Conservation (phyloP, 768 basidiomycete genomes). For the Termitomyces sp. region DNA sequence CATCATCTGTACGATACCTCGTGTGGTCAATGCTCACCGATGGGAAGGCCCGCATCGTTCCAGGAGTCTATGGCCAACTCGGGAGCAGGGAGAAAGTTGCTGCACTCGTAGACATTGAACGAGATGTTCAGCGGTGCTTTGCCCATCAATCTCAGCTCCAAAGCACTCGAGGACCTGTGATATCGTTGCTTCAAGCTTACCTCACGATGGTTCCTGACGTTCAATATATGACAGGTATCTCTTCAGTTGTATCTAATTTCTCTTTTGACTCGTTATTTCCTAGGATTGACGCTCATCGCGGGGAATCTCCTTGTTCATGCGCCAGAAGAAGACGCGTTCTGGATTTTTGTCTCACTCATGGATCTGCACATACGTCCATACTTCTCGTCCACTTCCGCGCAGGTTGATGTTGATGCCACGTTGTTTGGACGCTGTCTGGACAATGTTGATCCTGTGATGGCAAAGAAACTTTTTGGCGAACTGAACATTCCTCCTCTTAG, state of each 20-base stretch:
- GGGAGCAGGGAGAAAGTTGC: slow-evolving; percentile 48
- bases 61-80: slow-evolving; percentile 63
- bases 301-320: slow-evolving; percentile 69
- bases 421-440: slow-evolving; percentile 72
- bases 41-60: slow-evolving; percentile 63
- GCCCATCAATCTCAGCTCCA: slow-evolving; percentile 53
- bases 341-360: slow-evolving; percentile 87
- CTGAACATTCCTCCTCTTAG: slow-evolving; percentile 51
- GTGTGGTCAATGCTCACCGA: slow-evolving; percentile 83
- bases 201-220: slow-evolving; percentile 83
- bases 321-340: slow-evolving; percentile 87
- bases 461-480: slow-evolving; percentile 63
- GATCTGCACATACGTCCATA: slow-evolving; percentile 77
- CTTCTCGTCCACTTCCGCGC: slow-evolving; percentile 53
- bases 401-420: slow-evolving; percentile 72
- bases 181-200: slow-evolving; percentile 64
- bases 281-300: slow-evolving; percentile 65
- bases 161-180: slow-evolving; percentile 48
- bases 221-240: slow-evolving; percentile 56
- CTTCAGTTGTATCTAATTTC: not conserved
- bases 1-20: slow-evolving; percentile 75
- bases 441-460: slow-evolving; percentile 46
- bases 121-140: slow-evolving; percentile 51
- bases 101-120: slow-evolving; percentile 48
- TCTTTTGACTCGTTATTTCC: not conserved